Evolutionary conservation across 106 monocot species (phyloP), one percentile per base, ranked within the genome.

Genomic region (Acorus calamus): DNA sequence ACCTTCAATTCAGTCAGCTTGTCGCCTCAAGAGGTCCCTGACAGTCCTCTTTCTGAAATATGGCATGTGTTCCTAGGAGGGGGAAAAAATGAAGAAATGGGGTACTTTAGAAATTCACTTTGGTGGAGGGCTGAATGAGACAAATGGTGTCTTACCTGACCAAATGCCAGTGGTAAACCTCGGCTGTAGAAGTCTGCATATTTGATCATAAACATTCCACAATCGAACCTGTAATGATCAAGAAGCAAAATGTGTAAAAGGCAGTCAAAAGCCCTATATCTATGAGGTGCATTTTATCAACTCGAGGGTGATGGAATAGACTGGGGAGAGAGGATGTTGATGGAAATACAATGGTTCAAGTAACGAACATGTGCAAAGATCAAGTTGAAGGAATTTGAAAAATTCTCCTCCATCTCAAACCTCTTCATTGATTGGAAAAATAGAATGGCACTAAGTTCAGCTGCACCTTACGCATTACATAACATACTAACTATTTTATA

Each of bases 171-270:
- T 50, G 50, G 50, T 13, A 81, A 61, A 9, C 82, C 91, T 71
- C 91, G 84, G 78, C 91, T 91, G 57, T 83, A 85, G 65, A 91
- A 96, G 58, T 96, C 96, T 41, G 54, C 71, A 65, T 96, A 96
- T 73, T 96, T 96, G 64, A 96, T 79, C 91, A 96, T 96, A 68
- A 96, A 96, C 96, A 96, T 96, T 5, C 96, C 96, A 73, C 96
- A 96, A 44, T 96, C 96, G 70, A 59, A 85, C 71, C 96, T 96
- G 74, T 56, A 28, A 28, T 28, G 28, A 1, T 61, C 6, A 53
- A 8, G 59, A 11, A 6, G 10, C 11, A 13, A 63, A 46, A 3
- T 8, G n/a, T 59, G 12, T 49, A 11, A 50, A 7, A 59, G 57
- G 62, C 4, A 49, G 11, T 56, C 11, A 52, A 10, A 5, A 8